These are phyloP conservation scores for Moelleriella libera DNA, from an alignment of 2,329 filamentous ascomycete species.

Conservation along the genomic window DNA sequence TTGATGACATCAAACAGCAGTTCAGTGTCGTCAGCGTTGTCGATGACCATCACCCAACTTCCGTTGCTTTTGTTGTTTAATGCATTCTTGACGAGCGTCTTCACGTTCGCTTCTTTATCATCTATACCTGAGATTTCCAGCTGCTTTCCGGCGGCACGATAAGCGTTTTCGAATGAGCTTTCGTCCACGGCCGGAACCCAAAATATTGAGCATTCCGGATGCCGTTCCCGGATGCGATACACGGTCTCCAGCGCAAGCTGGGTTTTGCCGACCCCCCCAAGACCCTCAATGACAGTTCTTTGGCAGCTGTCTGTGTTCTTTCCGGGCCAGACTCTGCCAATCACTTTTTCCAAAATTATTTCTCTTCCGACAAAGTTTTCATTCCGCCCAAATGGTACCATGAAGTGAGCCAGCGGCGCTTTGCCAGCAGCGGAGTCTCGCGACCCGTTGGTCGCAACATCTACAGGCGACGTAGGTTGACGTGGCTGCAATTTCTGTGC, in stretches of 20 bases:
- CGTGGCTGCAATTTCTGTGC: not conserved
- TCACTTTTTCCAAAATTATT: conserved; percentile 6
- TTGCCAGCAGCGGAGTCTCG: not conserved
- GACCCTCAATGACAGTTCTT: conserved; percentile 12
- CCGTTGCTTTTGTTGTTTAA: conserved; percentile 14
- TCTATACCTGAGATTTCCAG: conserved; percentile 15
- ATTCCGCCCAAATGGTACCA: conserved; percentile 6
- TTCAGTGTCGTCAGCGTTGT: conserved; percentile 26
- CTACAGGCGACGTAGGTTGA: too few species aligned
- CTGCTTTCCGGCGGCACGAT: conserved; percentile 15
- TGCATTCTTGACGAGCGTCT: conserved; percentile 17
- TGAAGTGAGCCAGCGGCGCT: not conserved
- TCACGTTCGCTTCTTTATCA: conserved; percentile 19
- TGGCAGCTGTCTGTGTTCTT: conserved; percentile 9
- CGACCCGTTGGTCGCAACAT: too few species aligned
- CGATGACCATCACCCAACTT: conserved; percentile 26
- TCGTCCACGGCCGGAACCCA: conserved; percentile 20
- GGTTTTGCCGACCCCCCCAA: conserved; percentile 21
- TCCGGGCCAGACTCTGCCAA: conserved; percentile 4
- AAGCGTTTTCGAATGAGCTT: conserved; percentile 19
- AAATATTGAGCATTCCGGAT: conserved; percentile 21
- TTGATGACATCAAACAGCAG: conserved; percentile 11
- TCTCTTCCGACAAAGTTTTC: conserved; percentile 10
- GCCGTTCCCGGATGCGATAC: conserved; percentile 2
- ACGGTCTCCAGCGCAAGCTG: conserved; percentile 18